Conservation (phyloP, 2,329 filamentous ascomycete species). For the Cladosporium sp. region DNA sequence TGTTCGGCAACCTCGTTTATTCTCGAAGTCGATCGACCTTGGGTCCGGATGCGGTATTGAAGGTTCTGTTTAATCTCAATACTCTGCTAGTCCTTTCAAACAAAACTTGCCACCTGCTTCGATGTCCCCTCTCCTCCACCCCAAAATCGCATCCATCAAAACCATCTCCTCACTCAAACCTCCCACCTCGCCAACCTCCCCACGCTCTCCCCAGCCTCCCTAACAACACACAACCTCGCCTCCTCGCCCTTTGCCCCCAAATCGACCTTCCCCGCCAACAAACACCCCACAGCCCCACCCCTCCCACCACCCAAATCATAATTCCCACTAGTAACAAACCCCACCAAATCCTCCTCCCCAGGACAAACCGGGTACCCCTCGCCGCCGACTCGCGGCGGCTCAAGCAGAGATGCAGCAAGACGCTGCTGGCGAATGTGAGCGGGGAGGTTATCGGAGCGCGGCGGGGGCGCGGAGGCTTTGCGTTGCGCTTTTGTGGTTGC, state of each 20-base stretch:
- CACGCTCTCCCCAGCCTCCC: slow-evolving; percentile 72
- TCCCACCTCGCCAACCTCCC: slow-evolving; percentile 81
- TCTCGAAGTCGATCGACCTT: no score
- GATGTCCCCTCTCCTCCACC: no score
- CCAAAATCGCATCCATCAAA: no score
- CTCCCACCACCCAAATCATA: slow-evolving; percentile 74
- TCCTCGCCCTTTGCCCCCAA: slow-evolving; percentile 35
- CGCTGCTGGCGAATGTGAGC: slow-evolving; percentile 40
- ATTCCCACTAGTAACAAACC: slow-evolving; percentile 83
- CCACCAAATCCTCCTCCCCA: slow-evolving; percentile 68
- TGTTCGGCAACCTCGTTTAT: no score
- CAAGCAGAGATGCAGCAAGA: slow-evolving; percentile 40
- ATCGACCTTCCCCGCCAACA: slow-evolving; percentile 56
- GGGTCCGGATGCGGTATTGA: no score
- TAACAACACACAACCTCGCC: slow-evolving; percentile 66
- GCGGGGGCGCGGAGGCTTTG: slow-evolving; percentile 23
- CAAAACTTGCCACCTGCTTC: no score
- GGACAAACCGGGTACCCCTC: slow-evolving; percentile 63
- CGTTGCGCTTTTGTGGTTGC: neutral
- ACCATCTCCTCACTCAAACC: slow-evolving; percentile 26
- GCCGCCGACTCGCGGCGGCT: slow-evolving; percentile 34
- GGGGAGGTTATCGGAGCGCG: slow-evolving; percentile 31
- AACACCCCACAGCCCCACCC: slow-evolving; percentile 68
- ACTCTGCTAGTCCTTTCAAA: no score
- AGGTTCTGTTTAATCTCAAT: no score